phyloP scores from a whole-genome alignment of 495 filamentous ascomycete species.

The Annulohypoxylon bovei region DNA sequence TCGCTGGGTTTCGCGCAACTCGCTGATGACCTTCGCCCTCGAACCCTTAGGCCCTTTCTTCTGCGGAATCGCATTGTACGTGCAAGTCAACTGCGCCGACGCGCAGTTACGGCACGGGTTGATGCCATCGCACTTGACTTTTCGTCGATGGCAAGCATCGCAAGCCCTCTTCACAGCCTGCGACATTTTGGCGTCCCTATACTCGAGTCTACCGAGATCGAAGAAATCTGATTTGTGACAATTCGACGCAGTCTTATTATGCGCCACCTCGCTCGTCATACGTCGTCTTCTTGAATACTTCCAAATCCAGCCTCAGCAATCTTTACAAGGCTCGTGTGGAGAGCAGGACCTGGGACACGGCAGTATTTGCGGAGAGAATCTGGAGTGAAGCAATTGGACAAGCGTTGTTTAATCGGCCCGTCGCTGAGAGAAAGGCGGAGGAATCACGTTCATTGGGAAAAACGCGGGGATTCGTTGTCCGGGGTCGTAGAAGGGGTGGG shows the following conservation, averaged over 20 bases:
- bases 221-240: conserved; percentile 6
- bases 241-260: conserved; percentile 22
- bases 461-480: conserved; percentile 47
- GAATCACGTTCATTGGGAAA: conserved; percentile 46
- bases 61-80: conserved; percentile 83
- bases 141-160: conserved; percentile 85
- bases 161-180: conserved; percentile 74
- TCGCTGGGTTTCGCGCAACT: conserved; percentile 73
- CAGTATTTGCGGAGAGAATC: conserved; percentile 44
- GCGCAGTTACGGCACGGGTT: conserved; percentile 78
- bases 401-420: conserved; percentile 49
- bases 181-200: conserved; percentile 52
- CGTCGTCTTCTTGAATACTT: conserved; percentile 30
- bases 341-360: conserved; percentile 18
- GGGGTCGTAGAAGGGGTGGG: conserved; percentile 32
- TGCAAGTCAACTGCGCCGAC: conserved; percentile 74
- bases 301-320: conserved; percentile 34
- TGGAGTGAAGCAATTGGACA: conserved; percentile 43
- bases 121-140: conserved; percentile 80
- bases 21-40: conserved; percentile 82
- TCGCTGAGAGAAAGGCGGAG: conserved; percentile 48
- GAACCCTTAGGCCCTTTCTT: conserved; percentile 89
- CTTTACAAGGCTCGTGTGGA: conserved; percentile 28
- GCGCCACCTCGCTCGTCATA: conserved; percentile 22
- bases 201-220: conserved; percentile 1